Percentiles rank a stretch among this genome's conserved stretches.
phyloP scores from a whole-genome alignment of 805 yeast species.

The Saccharomycodes ludwigii region DNA sequence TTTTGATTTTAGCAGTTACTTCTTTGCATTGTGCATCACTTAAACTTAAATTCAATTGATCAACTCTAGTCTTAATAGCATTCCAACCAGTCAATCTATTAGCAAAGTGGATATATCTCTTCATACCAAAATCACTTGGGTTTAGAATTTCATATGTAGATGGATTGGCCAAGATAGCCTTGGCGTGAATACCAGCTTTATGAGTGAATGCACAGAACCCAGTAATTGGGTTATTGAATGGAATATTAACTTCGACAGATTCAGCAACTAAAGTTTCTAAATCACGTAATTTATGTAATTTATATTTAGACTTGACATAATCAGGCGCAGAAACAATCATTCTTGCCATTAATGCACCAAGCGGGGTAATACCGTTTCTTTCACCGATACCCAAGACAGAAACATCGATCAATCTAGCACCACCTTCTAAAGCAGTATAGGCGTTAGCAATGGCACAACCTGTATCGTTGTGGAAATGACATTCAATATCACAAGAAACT shows the following conservation, averaged over 20 bases:
- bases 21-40: constrained; percentile 93
- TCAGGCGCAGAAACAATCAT: constrained; percentile 98
- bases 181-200: constrained; percentile 98
- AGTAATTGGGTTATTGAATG: constrained; percentile 96
- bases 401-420: constrained; percentile 89
- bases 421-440: constrained; percentile 94
- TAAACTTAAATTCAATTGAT: constrained; percentile 81
- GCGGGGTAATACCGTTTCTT: constrained; percentile 95
- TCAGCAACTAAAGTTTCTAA: constrained; percentile 93
- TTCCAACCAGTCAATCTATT: constrained; percentile 98
- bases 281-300: constrained; percentile 90
- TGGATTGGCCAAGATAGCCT: constrained; percentile 96
- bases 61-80: constrained; percentile 96
- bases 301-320: constrained; percentile 86
- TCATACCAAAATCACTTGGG: constrained; percentile 90
- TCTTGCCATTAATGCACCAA: constrained; percentile 97
- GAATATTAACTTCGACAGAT: constrained; percentile 92
- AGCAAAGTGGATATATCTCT: constrained; percentile 94
- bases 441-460: constrained; percentile 99
- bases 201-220: constrained; percentile 99
- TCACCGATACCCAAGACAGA: constrained; percentile 98
- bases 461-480: constrained; percentile 98
- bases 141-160: constrained; percentile 93
- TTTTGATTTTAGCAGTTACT: constrained; percentile 85
- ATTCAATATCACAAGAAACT: constrained; percentile 93